Percentiles rank a stretch among this genome's conserved stretches.
Evolutionary conservation across 306 rosid species (phyloP).

Genomic region (Biancaea sappan): DNA sequence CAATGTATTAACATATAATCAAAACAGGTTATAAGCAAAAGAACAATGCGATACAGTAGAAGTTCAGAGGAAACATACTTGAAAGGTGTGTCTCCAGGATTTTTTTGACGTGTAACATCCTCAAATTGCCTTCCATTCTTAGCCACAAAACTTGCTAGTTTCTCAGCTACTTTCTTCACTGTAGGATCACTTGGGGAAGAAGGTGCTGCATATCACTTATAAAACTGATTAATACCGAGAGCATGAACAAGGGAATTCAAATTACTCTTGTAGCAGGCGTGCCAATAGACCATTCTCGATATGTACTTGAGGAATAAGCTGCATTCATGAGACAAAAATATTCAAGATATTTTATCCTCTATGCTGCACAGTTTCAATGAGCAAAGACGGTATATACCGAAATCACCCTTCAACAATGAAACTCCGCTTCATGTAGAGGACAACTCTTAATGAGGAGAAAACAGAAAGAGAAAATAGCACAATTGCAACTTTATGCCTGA

Average conservation of each 20-base stretch:
- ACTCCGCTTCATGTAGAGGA: constrained; percentile 34
- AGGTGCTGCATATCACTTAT: constrained; percentile 99
- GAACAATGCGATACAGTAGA: constrained; percentile 9
- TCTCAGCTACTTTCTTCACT: constrained; percentile 99
- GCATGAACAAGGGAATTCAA: constrained; percentile 99
- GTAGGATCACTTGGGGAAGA: constrained; percentile 96
- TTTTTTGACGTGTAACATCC: constrained; percentile 96
- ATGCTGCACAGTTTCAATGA: constrained; percentile 51
- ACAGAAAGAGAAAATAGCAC: not conserved
- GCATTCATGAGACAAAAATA: constrained; percentile 94
- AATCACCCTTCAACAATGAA: constrained; percentile 51
- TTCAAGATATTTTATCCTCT: constrained; percentile 89
- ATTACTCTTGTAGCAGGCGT: constrained; percentile 98
- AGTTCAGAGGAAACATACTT: constrained; percentile 53
- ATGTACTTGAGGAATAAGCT: constrained; percentile 87
- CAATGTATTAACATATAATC: constrained; percentile 2
- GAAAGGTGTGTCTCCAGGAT: constrained; percentile 95
- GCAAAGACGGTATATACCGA: constrained; percentile 51
- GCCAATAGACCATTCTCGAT: constrained; percentile 98
- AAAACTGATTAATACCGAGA: constrained; percentile 98
- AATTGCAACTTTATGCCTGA: not conserved
- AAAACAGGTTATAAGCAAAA: constrained; percentile 25
- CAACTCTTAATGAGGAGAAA: constrained; percentile 10
- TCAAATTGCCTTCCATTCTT: constrained; percentile 98
- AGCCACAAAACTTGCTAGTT: constrained; percentile 99